Evolutionary conservation across 352 stramenopile genomes (phyloP).

Genomic region (Pythium vanterpoolii): DNA sequence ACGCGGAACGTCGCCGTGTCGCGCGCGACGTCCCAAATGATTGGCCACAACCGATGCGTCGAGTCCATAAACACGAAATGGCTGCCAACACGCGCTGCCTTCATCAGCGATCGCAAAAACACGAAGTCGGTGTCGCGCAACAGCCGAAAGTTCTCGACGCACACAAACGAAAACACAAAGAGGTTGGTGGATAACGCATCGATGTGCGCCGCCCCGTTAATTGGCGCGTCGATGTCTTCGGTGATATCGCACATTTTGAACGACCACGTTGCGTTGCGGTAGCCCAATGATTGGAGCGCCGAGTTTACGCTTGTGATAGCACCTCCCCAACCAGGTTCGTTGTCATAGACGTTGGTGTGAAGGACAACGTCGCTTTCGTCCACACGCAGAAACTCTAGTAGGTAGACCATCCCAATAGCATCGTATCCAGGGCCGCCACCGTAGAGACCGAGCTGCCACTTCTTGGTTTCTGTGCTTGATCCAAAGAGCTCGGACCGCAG

Average conservation of each 20-base stretch:
- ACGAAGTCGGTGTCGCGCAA: constrained; percentile 40
- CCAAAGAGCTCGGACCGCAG: constrained; percentile 56
- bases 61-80: constrained; percentile 70
- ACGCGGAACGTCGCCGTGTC: constrained; percentile 37
- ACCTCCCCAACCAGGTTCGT: constrained; percentile 53
- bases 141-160: constrained; percentile 64
- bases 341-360: constrained; percentile 64
- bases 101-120: constrained; percentile 57
- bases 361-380: constrained; percentile 38
- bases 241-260: constrained; percentile 71
- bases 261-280: constrained; percentile 23
- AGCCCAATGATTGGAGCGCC: constrained; percentile 28
- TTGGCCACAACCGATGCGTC: constrained; percentile 66
- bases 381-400: constrained; percentile 52
- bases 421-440: constrained; percentile 63
- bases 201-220: constrained; percentile 35
- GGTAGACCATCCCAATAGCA: constrained; percentile 45
- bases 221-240: constrained; percentile 26
- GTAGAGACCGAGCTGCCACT: constrained; percentile 53
- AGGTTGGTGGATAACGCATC: constrained; percentile 35
- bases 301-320: constrained; percentile 34
- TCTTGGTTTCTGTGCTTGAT: neutral
- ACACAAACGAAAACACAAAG: constrained; percentile 72
- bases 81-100: constrained; percentile 28
- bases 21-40: constrained; percentile 44